Conservation (phyloP, 2,329 filamentous ascomycete genomes). For the Fusarium nelsonii region DNA sequence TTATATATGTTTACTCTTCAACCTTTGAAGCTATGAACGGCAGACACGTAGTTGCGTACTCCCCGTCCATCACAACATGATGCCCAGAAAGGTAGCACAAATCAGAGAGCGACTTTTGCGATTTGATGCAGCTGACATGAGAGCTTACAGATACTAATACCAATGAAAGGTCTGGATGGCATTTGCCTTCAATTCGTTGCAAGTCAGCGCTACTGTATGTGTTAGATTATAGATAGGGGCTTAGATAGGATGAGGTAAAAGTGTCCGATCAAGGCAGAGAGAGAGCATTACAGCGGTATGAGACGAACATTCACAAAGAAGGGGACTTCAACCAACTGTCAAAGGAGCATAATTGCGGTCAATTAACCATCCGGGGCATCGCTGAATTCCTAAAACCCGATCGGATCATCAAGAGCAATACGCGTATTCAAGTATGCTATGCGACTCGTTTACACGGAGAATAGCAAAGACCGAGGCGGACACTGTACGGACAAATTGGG, state of each 20-base stretch:
- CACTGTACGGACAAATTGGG: conserved; percentile 16
- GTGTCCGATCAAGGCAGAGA: background rate
- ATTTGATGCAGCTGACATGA: conserved; percentile 3
- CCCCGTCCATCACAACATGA: background rate
- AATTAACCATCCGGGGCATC: background rate
- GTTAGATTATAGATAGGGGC: background rate
- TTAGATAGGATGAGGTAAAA: conserved; percentile 1
- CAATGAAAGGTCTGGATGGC: background rate
- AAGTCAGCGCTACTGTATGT: conserved; percentile 18
- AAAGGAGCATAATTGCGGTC: background rate
- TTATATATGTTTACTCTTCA: background rate
- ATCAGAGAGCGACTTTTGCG: background rate
- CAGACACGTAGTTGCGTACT: background rate
- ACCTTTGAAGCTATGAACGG: too few relatives aligned
- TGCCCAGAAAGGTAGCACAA: background rate
- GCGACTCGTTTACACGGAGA: conserved; percentile 18
- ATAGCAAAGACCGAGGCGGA: conserved; percentile 23
- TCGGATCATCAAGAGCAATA: conserved; percentile 19
- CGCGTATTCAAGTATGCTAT: conserved; percentile 19
- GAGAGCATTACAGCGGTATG: too few relatives aligned
- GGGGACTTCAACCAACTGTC: background rate
- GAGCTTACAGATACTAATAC: background rate
- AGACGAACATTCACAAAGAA: background rate
- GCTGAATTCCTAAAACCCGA: background rate
- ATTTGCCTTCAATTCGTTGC: background rate